phyloP scores from a whole-genome alignment of 2,329 filamentous ascomycete species.

The Falciphora oryzae region DNA sequence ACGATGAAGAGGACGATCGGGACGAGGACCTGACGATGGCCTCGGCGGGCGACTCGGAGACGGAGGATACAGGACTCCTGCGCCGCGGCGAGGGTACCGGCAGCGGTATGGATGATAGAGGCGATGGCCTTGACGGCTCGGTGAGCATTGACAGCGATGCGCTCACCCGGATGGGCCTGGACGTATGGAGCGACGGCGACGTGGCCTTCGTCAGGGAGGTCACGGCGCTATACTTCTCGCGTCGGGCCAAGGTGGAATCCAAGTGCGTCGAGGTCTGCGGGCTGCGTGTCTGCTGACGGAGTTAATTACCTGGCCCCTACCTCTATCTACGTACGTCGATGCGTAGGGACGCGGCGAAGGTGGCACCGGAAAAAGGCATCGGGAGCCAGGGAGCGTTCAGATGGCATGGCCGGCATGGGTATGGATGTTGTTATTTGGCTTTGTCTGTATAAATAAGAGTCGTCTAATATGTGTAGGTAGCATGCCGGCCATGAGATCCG shows the following conservation, averaged over 20 bases:
- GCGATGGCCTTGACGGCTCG: constrained; percentile 26
- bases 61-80: background rate
- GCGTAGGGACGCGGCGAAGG: no score
- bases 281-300: constrained; percentile 56
- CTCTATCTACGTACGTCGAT: no score
- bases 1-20: constrained; percentile 24
- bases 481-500: background rate
- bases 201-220: constrained; percentile 62
- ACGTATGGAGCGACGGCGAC: constrained; percentile 69
- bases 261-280: constrained; percentile 72
- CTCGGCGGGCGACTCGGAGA: constrained; percentile 7
- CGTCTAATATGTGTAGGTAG: background rate
- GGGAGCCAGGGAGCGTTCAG: background rate
- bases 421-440: background rate
- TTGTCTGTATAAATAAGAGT: background rate
- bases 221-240: constrained; percentile 59
- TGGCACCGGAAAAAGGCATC: no score
- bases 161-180: constrained; percentile 66
- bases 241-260: constrained; percentile 57
- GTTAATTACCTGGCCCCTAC: background rate
- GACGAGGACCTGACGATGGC: constrained; percentile 16
- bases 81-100: constrained; percentile 8
- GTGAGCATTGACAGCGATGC: constrained; percentile 59
- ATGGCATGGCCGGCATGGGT: background rate
- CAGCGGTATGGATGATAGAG: constrained; percentile 11